phyloP scores from a whole-genome alignment of 148 eudicot species.

The Nyssa sinensis region DNA sequence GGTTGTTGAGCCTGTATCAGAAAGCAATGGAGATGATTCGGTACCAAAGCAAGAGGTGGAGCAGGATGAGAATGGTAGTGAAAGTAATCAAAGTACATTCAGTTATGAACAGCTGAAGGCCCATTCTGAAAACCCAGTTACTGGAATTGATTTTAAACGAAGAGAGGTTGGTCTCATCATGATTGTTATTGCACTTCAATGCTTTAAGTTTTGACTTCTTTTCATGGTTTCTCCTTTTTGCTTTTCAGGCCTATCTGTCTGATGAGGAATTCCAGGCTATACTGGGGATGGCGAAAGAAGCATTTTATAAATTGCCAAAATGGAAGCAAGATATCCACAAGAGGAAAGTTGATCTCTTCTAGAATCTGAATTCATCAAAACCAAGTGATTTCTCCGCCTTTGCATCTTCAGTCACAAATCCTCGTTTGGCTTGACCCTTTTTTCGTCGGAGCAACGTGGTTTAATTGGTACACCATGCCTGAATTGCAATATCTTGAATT shows the following conservation, averaged over 20 bases:
- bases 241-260: constrained; percentile 75
- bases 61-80: constrained; percentile 59
- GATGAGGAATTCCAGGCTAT: constrained; percentile 81
- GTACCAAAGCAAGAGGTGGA: constrained; percentile 48
- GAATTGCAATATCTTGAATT: constrained; percentile 1
- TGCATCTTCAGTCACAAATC: not conserved
- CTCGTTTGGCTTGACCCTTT: constrained; percentile 1
- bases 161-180: constrained; percentile 70
- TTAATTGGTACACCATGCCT: not conserved
- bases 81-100: constrained; percentile 59
- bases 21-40: constrained; percentile 44
- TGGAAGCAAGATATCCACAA: constrained; percentile 99
- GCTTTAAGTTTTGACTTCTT: not conserved
- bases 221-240: constrained; percentile 4
- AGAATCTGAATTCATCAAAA: constrained; percentile 13
- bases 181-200: not conserved
- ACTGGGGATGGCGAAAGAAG: constrained; percentile 67
- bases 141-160: constrained; percentile 90
- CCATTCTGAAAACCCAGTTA: constrained; percentile 81
- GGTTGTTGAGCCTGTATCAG: constrained; percentile 35
- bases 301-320: constrained; percentile 76
- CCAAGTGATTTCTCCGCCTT: constrained; percentile 6
- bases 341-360: constrained; percentile 88
- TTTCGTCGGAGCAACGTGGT: constrained; percentile 9
- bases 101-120: constrained; percentile 76